phyloP scores from a whole-genome alignment of 1,284 basidiomycete species.

The Trametes pubescens region DNA sequence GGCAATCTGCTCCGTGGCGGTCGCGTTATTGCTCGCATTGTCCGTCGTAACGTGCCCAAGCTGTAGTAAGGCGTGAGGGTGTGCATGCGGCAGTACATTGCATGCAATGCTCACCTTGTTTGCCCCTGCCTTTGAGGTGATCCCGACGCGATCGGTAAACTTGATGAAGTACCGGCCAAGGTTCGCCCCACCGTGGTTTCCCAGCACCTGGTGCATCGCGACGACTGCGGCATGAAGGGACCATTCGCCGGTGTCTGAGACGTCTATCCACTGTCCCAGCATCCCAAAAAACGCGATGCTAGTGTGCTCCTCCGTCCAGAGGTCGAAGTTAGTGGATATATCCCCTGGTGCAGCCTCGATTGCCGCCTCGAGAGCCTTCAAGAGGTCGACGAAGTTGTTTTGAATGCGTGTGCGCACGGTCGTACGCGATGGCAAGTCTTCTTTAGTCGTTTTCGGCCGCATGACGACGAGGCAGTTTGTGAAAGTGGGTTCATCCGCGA shows the following conservation, averaged over 20 bases:
- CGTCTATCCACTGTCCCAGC: conserved; percentile 13
- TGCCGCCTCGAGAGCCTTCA: not conserved
- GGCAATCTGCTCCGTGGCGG: not conserved
- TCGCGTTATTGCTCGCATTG: conserved; percentile 1
- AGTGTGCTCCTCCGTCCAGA: conserved; percentile 22
- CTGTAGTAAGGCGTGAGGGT: not conserved
- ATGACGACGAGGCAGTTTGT: conserved; percentile 20
- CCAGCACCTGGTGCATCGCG: conserved; percentile 35
- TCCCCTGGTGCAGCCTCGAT: conserved; percentile 4
- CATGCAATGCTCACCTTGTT: conserved; percentile 33
- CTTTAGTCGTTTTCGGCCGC: conserved; percentile 3
- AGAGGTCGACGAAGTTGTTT: conserved; percentile 7
- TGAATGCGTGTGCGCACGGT: conserved; percentile 4
- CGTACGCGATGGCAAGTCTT: conserved; percentile 7
- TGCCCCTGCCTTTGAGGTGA: conserved; percentile 26
- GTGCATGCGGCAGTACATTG: not conserved
- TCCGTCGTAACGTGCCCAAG: not conserved
- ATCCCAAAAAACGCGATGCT: conserved; percentile 5
- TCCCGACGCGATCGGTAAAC: conserved; percentile 37
- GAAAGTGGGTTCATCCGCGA: conserved; percentile 5
- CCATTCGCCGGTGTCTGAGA: not conserved
- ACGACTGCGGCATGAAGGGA: conserved; percentile 26
- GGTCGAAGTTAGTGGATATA: not conserved
- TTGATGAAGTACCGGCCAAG: conserved; percentile 38
- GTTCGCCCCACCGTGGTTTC: conserved; percentile 40